A percentile compares a stretch with the other conserved stretches of the same genome.
These are phyloP conservation scores for Candida quercuum DNA, from an alignment of 805 yeast species.

Conservation along the genomic window DNA sequence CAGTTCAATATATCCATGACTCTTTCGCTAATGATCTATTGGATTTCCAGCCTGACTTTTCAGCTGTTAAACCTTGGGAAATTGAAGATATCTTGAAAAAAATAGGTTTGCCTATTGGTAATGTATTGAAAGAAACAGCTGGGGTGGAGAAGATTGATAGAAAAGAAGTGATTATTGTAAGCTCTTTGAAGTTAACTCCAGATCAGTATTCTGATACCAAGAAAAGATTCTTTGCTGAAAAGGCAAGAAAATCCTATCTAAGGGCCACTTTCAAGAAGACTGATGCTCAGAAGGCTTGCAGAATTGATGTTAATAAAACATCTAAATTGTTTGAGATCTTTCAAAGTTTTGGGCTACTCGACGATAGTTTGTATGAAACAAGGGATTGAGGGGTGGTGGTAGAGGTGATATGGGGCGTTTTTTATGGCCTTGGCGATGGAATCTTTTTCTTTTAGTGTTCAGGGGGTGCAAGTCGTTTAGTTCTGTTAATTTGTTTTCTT, in stretches of 20 bases:
- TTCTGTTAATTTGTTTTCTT: no score
- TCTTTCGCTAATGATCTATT: slow-evolving; percentile 10
- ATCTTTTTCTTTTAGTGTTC: no score
- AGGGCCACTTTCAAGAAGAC: slow-evolving; percentile 88
- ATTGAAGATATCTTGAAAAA: slow-evolving; percentile 10
- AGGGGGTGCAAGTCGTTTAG: no score
- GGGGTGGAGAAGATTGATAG: slow-evolving; percentile 5
- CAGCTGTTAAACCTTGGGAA: slow-evolving; percentile 4
- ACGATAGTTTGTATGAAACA: slow-evolving; percentile 64
- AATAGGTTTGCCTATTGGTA: slow-evolving; percentile 7
- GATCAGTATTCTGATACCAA: slow-evolving; percentile 47
- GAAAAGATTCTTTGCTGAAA: slow-evolving; percentile 83
- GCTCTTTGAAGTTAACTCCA: slow-evolving; percentile 18
- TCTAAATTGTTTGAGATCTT: slow-evolving; percentile 85
- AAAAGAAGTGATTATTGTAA: slow-evolving; percentile 11
- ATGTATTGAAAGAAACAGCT: slow-evolving; percentile 8
- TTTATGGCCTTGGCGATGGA: no score
- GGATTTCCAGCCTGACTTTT: slow-evolving; percentile 15
- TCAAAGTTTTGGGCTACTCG: slow-evolving; percentile 88
- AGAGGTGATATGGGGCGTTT: no score
- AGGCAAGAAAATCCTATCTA: slow-evolving; percentile 65
- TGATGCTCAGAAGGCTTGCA: slow-evolving; percentile 96
- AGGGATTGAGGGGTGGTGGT: not conserved
- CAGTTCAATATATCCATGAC: slow-evolving; percentile 20
- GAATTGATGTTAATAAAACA: slow-evolving; percentile 95